A percentile compares a stretch with the other conserved stretches of the same genome.
These are phyloP conservation scores for Leptoxyphium fumago DNA, from an alignment of 2,329 filamentous ascomycete genomes.

Conservation along the genomic window DNA sequence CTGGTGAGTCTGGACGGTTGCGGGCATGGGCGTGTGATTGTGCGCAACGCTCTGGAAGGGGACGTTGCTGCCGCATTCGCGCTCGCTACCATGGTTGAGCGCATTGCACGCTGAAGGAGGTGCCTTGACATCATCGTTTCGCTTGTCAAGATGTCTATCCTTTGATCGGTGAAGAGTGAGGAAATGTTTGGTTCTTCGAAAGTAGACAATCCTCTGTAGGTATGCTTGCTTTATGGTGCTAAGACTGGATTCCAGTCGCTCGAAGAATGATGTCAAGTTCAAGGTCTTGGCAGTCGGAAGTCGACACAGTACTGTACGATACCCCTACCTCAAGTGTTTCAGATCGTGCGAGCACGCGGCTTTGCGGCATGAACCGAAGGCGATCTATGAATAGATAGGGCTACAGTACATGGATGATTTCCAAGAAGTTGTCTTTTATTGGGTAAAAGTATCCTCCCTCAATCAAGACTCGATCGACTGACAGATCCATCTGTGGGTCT, in stretches of 20 bases:
- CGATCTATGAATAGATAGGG: no score
- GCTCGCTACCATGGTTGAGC: conserved; percentile 4
- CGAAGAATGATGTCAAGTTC: conserved; percentile 3
- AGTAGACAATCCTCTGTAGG: not conserved
- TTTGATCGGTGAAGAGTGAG: no score
- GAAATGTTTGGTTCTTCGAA: not conserved
- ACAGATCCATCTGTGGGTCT: no score
- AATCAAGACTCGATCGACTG: no score
- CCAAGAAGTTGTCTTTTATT: no score
- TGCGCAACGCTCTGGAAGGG: conserved; percentile 8
- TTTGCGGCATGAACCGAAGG: no score
- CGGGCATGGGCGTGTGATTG: conserved; percentile 4
- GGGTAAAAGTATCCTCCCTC: no score
- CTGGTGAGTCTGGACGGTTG: not conserved
- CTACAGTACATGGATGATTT: no score
- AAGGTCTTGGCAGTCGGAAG: conserved; percentile 4
- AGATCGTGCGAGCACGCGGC: no score
- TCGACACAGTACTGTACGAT: no score
- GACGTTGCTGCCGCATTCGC: conserved; percentile 5
- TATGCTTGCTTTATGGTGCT: not conserved
- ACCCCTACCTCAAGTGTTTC: not conserved
- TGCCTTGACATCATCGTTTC: conserved; percentile 10
- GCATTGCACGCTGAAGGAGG: conserved; percentile 1
- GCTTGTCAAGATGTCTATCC: not conserved
- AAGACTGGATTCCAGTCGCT: not conserved